Percentiles rank a stretch among this genome's conserved stretches.
Evolutionary conservation across 1,284 basidiomycete genomes (phyloP).

Genomic region (Boletus mariae): DNA sequence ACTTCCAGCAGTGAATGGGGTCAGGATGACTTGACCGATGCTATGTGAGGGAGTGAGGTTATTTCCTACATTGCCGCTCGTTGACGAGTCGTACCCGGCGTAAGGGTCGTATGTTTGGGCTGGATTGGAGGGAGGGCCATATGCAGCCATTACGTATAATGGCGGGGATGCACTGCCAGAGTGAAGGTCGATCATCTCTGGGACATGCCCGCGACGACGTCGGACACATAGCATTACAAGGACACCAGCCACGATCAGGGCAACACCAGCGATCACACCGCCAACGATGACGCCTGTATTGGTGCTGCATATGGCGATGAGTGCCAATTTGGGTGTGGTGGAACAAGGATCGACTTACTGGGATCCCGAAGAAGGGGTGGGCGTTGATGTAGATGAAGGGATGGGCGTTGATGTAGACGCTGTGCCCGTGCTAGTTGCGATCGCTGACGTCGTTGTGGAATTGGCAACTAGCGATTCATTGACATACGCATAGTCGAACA

Average conservation of each 20-base stretch:
- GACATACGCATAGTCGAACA: slow-evolving; percentile 26
- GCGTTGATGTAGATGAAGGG: background rate
- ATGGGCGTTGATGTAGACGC: background rate
- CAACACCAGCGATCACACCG: slow-evolving; percentile 10
- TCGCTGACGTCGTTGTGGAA: background rate
- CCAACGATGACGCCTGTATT: slow-evolving; percentile 12
- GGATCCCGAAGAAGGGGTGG: slow-evolving; percentile 1
- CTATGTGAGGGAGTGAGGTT: background rate
- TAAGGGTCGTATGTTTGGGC: background rate
- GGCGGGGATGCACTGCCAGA: background rate
- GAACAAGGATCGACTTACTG: slow-evolving; percentile 9
- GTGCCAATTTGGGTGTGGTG: background rate
- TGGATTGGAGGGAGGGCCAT: background rate
- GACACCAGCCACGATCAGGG: slow-evolving; percentile 4
- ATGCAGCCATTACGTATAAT: background rate
- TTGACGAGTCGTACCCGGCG: background rate
- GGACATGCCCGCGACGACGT: slow-evolving; percentile 1
- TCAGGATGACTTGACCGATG: background rate
- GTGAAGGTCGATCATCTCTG: slow-evolving; percentile 7
- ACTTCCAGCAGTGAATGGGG: slow-evolving; percentile 8
- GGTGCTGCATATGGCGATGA: slow-evolving; percentile 4
- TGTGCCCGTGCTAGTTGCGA: background rate
- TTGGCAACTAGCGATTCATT: slow-evolving; percentile 18
- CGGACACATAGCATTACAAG: slow-evolving; percentile 14
- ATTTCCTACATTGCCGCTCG: background rate